Evolutionary conservation across 768 basidiomycete genomes (phyloP).

Genomic region (Pisolithus sp.): DNA sequence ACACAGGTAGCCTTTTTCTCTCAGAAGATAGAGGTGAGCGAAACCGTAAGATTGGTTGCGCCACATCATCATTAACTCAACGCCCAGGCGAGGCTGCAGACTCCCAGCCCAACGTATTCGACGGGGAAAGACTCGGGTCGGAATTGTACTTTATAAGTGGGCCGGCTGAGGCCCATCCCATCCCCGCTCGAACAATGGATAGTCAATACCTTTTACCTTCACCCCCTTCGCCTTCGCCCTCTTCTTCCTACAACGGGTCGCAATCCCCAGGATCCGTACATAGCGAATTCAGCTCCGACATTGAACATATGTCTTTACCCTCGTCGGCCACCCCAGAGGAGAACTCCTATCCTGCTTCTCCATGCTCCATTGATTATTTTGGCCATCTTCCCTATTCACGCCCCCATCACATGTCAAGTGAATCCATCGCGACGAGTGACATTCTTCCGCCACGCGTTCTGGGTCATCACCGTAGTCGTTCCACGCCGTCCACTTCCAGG

Average conservation of each 20-base stretch:
- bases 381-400: background rate
- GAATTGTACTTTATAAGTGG: slow-evolving; percentile 6
- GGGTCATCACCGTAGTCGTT: slow-evolving; percentile 13
- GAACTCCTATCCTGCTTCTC: slow-evolving; percentile 2
- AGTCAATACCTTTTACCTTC: slow-evolving; percentile 2
- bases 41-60: background rate
- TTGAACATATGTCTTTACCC: slow-evolving; percentile 12
- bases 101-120: background rate
- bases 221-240: slow-evolving; percentile 19
- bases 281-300: slow-evolving; percentile 16
- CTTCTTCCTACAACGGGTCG: slow-evolving; percentile 19
- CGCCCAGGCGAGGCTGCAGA: background rate
- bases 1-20: background rate
- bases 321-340: slow-evolving; percentile 15
- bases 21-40: slow-evolving; percentile 2
- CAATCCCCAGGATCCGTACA: slow-evolving; percentile 16
- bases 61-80: slow-evolving; percentile 11
- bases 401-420: background rate
- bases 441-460: background rate
- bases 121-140: slow-evolving; percentile 12
- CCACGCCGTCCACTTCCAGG: slow-evolving; percentile 9
- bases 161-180: background rate
- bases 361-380: background rate
- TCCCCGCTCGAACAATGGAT: background rate
- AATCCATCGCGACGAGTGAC: background rate